Conservation (phyloP, 2,329 filamentous ascomycete species). For the Magnaporthales sp. region DNA sequence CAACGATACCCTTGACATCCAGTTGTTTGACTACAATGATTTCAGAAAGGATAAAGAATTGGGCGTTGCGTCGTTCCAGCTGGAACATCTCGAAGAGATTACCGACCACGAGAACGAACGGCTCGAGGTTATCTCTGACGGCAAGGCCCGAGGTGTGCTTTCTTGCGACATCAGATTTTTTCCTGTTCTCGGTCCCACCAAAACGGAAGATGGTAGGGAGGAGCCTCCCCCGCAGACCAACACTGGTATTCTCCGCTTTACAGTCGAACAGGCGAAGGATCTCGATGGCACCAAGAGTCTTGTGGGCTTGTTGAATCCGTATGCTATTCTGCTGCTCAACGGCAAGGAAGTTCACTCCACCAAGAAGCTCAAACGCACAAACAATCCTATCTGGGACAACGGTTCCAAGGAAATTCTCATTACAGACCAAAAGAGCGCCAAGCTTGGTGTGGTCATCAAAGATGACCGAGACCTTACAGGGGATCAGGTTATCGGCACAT, state of each 20-base stretch:
- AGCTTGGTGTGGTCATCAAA: slow-evolving; percentile 86
- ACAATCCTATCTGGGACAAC: slow-evolving; percentile 94
- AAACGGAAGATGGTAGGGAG: slow-evolving; percentile 65
- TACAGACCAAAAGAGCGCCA: slow-evolving; percentile 84
- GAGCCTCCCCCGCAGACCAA: slow-evolving; percentile 82
- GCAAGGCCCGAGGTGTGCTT: slow-evolving; percentile 73
- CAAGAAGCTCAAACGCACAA: slow-evolving; percentile 90
- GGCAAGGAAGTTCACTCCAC: slow-evolving; percentile 84
- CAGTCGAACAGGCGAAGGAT: slow-evolving; percentile 92
- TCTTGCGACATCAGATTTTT: slow-evolving; percentile 87
- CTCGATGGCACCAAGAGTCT: slow-evolving; percentile 88
- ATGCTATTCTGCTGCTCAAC: slow-evolving; percentile 80
- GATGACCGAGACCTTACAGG: slow-evolving; percentile 80
- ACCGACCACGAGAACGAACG: slow-evolving; percentile 75
- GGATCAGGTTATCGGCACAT: slow-evolving; percentile 81
- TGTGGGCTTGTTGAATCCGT: slow-evolving; percentile 84
- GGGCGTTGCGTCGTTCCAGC: slow-evolving; percentile 72
- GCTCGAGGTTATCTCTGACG: slow-evolving; percentile 75
- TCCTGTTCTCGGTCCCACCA: slow-evolving; percentile 71
- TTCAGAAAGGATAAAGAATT: slow-evolving; percentile 95
- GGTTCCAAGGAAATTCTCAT: slow-evolving; percentile 91
- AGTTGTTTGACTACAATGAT: slow-evolving; percentile 89
- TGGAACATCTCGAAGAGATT: slow-evolving; percentile 74
- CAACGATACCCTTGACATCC: slow-evolving; percentile 76
- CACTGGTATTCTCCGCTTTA: slow-evolving; percentile 90